Evolutionary conservation across 768 basidiomycete genomes (phyloP).

Genomic region (Leucogyrophana mollusca): DNA sequence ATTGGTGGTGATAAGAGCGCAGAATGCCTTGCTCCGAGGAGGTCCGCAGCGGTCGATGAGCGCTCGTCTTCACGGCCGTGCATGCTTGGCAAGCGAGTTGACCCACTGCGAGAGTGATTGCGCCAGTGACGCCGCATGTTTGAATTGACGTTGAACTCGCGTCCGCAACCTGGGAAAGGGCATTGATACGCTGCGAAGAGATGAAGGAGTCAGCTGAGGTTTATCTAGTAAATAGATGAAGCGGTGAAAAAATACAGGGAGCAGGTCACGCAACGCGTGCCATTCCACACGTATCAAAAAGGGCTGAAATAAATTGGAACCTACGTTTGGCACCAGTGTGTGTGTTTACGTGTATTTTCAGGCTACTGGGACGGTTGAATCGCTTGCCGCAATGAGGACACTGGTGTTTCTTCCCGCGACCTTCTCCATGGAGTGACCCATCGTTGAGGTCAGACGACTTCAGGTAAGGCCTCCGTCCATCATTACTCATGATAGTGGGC

Average conservation of each 20-base stretch:
- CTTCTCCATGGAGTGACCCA: constrained; percentile 26
- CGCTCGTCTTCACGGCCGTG: constrained; percentile 1
- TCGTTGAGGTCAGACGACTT: constrained; percentile 25
- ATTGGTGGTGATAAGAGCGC: constrained; percentile 28
- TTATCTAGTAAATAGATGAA: neutral
- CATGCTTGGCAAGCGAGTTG: constrained; percentile 10
- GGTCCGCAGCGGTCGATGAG: neutral
- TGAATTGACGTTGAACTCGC: constrained; percentile 80
- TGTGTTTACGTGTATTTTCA: constrained; percentile 42
- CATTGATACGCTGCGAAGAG: constrained; percentile 70
- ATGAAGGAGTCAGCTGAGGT: constrained; percentile 12
- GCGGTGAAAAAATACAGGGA: constrained; percentile 4
- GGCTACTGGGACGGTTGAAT: constrained; percentile 41
- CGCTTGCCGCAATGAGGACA: constrained; percentile 39
- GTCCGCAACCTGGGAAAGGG: constrained; percentile 70
- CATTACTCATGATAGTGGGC: constrained; percentile 24
- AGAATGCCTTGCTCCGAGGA: constrained; percentile 5
- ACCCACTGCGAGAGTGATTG: constrained; percentile 47
- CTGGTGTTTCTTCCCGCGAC: constrained; percentile 34
- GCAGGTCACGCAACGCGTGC: no score
- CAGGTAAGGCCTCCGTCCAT: constrained; percentile 28
- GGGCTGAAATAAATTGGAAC: constrained; percentile 13
- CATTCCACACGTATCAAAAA: no score
- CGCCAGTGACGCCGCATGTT: constrained; percentile 83
- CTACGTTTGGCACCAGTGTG: constrained; percentile 38